A percentile compares a stretch with the other conserved stretches of the same genome.
Evolutionary conservation across 768 basidiomycete genomes (phyloP).

Genomic region (Rhodosporidiobolus sp.): DNA sequence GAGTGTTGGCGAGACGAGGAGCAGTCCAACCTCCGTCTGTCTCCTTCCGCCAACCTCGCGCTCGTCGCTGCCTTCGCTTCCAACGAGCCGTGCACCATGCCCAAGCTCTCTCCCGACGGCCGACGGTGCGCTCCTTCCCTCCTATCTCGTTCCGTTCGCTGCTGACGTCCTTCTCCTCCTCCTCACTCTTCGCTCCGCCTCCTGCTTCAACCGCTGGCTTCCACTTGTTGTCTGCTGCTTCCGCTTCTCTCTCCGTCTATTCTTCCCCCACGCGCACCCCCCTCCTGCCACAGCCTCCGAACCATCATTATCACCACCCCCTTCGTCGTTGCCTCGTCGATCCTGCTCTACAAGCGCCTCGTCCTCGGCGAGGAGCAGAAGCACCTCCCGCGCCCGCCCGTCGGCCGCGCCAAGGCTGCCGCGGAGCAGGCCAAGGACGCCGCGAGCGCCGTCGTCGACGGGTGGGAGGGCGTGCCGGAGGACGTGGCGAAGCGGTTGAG

Average conservation of each 20-base stretch:
- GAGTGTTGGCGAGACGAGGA: too few species aligned
- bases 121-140: slow-evolving; percentile 11
- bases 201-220: too few species aligned
- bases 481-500: slow-evolving; percentile 19
- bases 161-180: too few species aligned
- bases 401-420: too few species aligned
- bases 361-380: slow-evolving; percentile 38
- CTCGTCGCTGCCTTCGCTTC: too few species aligned
- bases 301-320: slow-evolving; percentile 39
- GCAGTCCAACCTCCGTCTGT: too few species aligned
- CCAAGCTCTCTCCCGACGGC: slow-evolving; percentile 18
- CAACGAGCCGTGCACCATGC: neutral
- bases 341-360: slow-evolving; percentile 39
- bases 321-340: slow-evolving; percentile 31
- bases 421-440: too few species aligned
- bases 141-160: too few species aligned
- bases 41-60: too few species aligned
- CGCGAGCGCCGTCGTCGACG: neutral
- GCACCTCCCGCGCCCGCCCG: slow-evolving; percentile 8
- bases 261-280: neutral
- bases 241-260: neutral
- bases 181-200: neutral
- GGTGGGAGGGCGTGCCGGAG: slow-evolving; percentile 8
- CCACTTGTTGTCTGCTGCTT: too few species aligned
- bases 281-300: slow-evolving; percentile 23